Evolutionary conservation across 2,329 filamentous ascomycete genomes (phyloP).

Genomic region (Arthrobotrys conoides): DNA sequence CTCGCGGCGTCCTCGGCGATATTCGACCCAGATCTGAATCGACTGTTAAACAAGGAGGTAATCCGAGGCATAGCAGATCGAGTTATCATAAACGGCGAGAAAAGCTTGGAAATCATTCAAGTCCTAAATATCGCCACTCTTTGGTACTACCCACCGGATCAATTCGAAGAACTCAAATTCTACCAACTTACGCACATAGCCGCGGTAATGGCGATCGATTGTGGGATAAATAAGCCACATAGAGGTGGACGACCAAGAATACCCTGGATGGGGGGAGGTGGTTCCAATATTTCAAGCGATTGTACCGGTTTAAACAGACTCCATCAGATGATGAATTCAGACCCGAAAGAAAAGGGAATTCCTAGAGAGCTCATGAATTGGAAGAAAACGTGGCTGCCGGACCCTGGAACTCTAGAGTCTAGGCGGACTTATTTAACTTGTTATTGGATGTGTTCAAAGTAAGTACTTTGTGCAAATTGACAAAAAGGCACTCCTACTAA

Average conservation of each 20-base stretch:
- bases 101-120: constrained; percentile 64
- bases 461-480: constrained; percentile 20
- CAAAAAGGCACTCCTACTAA: background rate
- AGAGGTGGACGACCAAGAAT: constrained; percentile 40
- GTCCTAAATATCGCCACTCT: constrained; percentile 62
- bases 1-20: constrained; percentile 63
- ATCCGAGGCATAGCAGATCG: constrained; percentile 62
- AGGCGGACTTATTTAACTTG: constrained; percentile 67
- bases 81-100: constrained; percentile 64
- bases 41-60: constrained; percentile 63
- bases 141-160: constrained; percentile 64
- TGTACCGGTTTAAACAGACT: constrained; percentile 39
- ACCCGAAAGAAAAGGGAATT: constrained; percentile 34
- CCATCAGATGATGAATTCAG: constrained; percentile 42
- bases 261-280: constrained; percentile 31
- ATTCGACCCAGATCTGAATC: constrained; percentile 61
- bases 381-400: constrained; percentile 60
- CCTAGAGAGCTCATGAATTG: constrained; percentile 43
- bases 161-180: constrained; percentile 64
- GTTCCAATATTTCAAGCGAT: constrained; percentile 9
- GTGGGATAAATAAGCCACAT: constrained; percentile 61
- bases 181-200: constrained; percentile 64
- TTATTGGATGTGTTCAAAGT: constrained; percentile 66
- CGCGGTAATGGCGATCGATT: constrained; percentile 64
- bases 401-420: constrained; percentile 65